phyloP scores from a whole-genome alignment of 768 basidiomycete species.

The Psilocybe sp. region DNA sequence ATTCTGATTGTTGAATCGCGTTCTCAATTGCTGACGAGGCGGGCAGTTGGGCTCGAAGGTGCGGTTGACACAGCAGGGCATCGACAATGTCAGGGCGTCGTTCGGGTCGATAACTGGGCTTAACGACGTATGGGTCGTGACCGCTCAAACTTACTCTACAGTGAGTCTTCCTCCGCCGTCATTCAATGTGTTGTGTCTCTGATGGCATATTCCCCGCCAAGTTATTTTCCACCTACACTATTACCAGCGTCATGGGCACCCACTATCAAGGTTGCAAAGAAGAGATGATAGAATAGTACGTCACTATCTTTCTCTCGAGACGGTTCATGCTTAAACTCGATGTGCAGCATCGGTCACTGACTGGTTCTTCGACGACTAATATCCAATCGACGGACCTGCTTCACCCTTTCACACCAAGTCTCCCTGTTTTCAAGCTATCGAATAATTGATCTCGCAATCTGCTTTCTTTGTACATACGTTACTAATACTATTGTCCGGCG shows the following conservation, averaged over 20 bases:
- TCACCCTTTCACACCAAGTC: too few relatives aligned
- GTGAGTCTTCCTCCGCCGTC: conserved; percentile 6
- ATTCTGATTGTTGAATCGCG: neutral
- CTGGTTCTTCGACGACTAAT: too few relatives aligned
- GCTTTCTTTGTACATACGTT: too few relatives aligned
- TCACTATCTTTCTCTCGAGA: neutral
- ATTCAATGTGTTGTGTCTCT: neutral
- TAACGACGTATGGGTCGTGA: conserved; percentile 15
- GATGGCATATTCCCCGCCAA: neutral
- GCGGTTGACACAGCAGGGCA: conserved; percentile 13
- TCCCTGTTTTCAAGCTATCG: too few relatives aligned
- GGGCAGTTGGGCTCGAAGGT: conserved; percentile 10
- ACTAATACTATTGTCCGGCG: too few relatives aligned
- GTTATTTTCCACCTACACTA: conserved; percentile 17
- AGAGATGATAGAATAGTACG: conserved; percentile 13
- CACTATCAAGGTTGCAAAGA: conserved; percentile 19
- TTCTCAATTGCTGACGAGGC: neutral
- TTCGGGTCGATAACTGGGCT: conserved; percentile 16
- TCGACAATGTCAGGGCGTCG: conserved; percentile 12
- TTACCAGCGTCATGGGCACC: conserved; percentile 13
- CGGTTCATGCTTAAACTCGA: neutral
- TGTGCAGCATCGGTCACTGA: neutral
- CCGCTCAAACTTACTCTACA: conserved; percentile 10
- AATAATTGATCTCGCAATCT: too few relatives aligned
- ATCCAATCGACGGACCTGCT: too few relatives aligned